Percentiles rank a stretch among this genome's conserved stretches.
Evolutionary conservation across 2,329 filamentous ascomycete species (phyloP).

Genomic region (Lithohypha guttulata): DNA sequence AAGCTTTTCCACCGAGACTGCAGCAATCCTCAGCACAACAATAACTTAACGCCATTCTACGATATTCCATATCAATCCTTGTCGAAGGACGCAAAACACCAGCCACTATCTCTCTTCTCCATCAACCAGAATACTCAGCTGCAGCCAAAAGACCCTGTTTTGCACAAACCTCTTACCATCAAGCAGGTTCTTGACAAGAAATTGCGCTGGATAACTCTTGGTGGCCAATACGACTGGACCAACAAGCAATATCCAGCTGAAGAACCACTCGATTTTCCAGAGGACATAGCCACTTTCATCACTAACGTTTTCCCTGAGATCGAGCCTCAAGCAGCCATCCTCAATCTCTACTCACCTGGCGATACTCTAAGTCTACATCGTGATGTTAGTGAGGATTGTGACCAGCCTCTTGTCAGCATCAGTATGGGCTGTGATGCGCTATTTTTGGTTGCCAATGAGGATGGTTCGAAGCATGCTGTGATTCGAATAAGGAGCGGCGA

Average conservation of each 20-base stretch:
- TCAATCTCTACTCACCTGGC: constrained; percentile 83
- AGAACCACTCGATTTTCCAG: constrained; percentile 61
- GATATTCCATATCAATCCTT: constrained; percentile 50
- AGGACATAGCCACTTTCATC: constrained; percentile 59
- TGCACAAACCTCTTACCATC: constrained; percentile 66
- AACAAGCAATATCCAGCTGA: constrained; percentile 65
- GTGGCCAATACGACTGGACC: constrained; percentile 95
- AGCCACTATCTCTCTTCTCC: constrained; percentile 40
- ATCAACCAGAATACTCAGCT: constrained; percentile 34
- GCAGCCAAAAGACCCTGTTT: constrained; percentile 54
- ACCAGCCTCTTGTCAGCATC: constrained; percentile 69
- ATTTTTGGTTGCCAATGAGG: constrained; percentile 68
- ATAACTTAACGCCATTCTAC: constrained; percentile 83
- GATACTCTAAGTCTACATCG: constrained; percentile 89
- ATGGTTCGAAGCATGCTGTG: constrained; percentile 31
- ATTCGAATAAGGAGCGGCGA: constrained; percentile 72
- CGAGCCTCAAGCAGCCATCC: constrained; percentile 75
- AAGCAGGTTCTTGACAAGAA: constrained; percentile 64
- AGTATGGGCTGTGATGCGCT: constrained; percentile 84
- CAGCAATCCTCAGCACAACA: constrained; percentile 61
- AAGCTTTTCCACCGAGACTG: constrained; percentile 70
- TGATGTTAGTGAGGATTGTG: constrained; percentile 78
- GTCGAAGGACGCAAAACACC: neutral
- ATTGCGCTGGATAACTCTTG: constrained; percentile 86
- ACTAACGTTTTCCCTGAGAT: constrained; percentile 64